A percentile compares a stretch with the other conserved stretches of the same genome.
These are phyloP conservation scores for Phylloporus arenicola DNA, from an alignment of 768 basidiomycete species.

Conservation along the genomic window DNA sequence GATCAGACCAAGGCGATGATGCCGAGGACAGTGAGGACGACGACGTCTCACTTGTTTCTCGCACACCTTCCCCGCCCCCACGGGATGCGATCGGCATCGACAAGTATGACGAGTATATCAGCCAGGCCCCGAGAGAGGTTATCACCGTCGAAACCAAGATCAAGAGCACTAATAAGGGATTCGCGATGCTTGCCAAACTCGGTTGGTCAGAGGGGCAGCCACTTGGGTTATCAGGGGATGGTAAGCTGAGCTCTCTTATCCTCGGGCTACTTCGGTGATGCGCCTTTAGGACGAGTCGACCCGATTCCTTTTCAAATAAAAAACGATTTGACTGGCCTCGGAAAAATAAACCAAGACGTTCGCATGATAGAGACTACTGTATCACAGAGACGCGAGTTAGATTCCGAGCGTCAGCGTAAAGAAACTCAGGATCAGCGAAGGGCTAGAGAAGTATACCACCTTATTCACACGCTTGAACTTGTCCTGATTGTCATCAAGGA, in stretches of 20 bases:
- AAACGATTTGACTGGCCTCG: slow-evolving; percentile 71
- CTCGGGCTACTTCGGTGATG: not conserved
- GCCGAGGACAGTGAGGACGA: slow-evolving; percentile 55
- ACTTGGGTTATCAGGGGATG: slow-evolving; percentile 70
- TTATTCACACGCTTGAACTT: not conserved
- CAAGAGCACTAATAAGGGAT: slow-evolving; percentile 74
- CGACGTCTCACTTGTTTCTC: slow-evolving; percentile 66
- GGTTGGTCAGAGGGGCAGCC: slow-evolving; percentile 81
- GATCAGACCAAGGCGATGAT: slow-evolving; percentile 32
- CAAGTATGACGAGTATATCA: slow-evolving; percentile 64
- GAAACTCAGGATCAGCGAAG: slow-evolving; percentile 75
- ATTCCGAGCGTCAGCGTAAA: slow-evolving; percentile 75
- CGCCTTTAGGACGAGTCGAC: slow-evolving; percentile 62
- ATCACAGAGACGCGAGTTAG: slow-evolving; percentile 70
- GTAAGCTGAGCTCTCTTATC: slow-evolving; percentile 33
- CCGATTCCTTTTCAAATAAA: slow-evolving; percentile 81
- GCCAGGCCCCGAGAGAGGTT: slow-evolving; percentile 50
- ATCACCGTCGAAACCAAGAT: slow-evolving; percentile 81
- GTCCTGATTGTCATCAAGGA: slow-evolving; percentile 39
- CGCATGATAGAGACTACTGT: slow-evolving; percentile 84
- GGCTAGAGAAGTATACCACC: slow-evolving; percentile 56
- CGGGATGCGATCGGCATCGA: slow-evolving; percentile 49
- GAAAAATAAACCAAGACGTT: slow-evolving; percentile 73
- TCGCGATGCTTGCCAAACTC: slow-evolving; percentile 71
- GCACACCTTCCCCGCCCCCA: slow-evolving; percentile 65